These are phyloP conservation scores for Ananas comosus DNA, from an alignment of 176 grass and related monocot species.

Conservation along the genomic window DNA sequence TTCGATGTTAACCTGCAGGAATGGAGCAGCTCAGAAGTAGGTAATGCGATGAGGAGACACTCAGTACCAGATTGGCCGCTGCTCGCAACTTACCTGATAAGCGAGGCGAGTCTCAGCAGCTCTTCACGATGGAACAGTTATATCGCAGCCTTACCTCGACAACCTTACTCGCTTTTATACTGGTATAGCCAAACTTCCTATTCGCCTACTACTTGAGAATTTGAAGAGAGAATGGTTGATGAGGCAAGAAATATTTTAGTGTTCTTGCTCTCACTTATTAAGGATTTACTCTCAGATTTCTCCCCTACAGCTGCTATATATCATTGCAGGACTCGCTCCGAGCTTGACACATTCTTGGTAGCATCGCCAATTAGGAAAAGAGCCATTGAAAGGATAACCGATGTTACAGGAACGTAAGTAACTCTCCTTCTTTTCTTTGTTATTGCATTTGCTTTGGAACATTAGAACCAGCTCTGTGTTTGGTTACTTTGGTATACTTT, in stretches of 20 bases:
- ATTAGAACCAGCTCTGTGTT: slow-evolving; percentile 6
- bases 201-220: not conserved
- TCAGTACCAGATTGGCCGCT: slow-evolving; percentile 92
- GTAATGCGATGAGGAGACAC: slow-evolving; percentile 58
- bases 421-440: not conserved
- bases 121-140: slow-evolving; percentile 84
- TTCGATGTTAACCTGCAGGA: slow-evolving; percentile 38
- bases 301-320: slow-evolving; percentile 45
- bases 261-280: slow-evolving; percentile 11
- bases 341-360: slow-evolving; percentile 70
- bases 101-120: slow-evolving; percentile 64
- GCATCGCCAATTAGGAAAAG: slow-evolving; percentile 81
- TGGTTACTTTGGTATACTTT: slow-evolving; percentile 26
- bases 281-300: slow-evolving; percentile 40
- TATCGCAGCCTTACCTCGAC: slow-evolving; percentile 80
- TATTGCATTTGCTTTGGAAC: not conserved
- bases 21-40: slow-evolving; percentile 58
- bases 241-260: not conserved
- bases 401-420: slow-evolving; percentile 83
- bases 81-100: slow-evolving; percentile 89
- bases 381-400: slow-evolving; percentile 80
- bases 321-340: slow-evolving; percentile 76
- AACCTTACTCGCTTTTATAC: slow-evolving; percentile 93
- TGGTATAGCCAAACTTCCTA: slow-evolving; percentile 38
- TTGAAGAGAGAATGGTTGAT: not conserved